These are phyloP conservation scores for Oxyria digyna DNA, from an alignment of 148 eudicot species.

Conservation along the genomic window DNA sequence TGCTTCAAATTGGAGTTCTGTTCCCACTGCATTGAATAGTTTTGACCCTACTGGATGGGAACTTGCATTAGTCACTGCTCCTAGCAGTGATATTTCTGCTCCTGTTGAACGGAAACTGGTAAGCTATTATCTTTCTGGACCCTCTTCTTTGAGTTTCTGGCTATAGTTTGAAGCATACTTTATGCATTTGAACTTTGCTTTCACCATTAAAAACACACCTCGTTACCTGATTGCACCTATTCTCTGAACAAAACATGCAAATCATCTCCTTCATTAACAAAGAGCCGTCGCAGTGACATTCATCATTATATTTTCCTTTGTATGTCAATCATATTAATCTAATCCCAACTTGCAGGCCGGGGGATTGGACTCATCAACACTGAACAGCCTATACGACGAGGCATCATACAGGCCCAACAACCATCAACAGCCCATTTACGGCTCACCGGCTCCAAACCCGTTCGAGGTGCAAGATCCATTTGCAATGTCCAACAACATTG, in stretches of 20 bases:
- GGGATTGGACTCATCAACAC: conserved; percentile 81
- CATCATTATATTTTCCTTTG: neutral
- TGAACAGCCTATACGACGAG: conserved; percentile 75
- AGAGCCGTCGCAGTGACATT: neutral
- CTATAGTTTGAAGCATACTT: neutral
- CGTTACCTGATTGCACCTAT: no score
- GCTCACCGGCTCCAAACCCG: conserved; percentile 37
- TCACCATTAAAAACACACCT: no score
- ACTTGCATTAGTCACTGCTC: conserved; percentile 86
- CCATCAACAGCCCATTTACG: conserved; percentile 73
- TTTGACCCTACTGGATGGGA: conserved; percentile 97
- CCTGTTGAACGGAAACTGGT: conserved; percentile 79
- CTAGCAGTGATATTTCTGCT: conserved; percentile 62
- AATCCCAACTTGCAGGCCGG: conserved; percentile 49
- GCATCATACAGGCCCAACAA: conserved; percentile 71
- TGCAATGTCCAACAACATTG: conserved; percentile 42
- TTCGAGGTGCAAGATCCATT: conserved; percentile 48
- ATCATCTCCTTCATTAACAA: no score
- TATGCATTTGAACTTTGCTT: neutral
- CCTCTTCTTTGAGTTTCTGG: neutral
- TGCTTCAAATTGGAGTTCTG: conserved; percentile 32
- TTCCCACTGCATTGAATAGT: conserved; percentile 15
- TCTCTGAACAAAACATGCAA: no score
- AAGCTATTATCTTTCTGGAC: conserved; percentile 12
- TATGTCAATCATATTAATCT: neutral